Percentiles rank a stretch among this genome's conserved stretches.
Evolutionary conservation across 495 filamentous ascomycete genomes (phyloP).

Genomic region (Amorphotheca resinae): DNA sequence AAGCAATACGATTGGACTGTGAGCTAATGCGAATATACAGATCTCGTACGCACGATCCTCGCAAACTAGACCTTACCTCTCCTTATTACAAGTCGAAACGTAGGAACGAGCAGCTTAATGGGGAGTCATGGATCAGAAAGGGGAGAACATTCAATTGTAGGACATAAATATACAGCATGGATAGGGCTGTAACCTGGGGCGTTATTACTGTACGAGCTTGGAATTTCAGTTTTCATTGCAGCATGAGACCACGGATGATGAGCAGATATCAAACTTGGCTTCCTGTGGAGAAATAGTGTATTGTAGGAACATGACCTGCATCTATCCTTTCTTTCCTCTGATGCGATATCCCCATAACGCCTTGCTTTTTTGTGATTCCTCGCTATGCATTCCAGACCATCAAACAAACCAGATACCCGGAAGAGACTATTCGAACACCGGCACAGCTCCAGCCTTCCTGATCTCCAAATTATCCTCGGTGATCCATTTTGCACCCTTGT

Average conservation of each 20-base stretch:
- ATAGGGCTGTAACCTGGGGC: constrained; percentile 10
- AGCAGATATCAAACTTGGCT: background rate
- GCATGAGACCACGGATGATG: background rate
- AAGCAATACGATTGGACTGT: background rate
- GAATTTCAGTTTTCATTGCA: background rate
- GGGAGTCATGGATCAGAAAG: background rate
- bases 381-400: background rate
- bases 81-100: background rate
- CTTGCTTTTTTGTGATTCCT: constrained; percentile 1
- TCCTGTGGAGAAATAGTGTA: background rate
- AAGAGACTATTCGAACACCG: constrained; percentile 3
- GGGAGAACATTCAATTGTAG: constrained; percentile 12
- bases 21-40: too few species aligned
- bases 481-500: constrained; percentile 13
- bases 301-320: background rate
- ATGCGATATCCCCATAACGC: background rate
- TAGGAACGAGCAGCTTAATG: background rate
- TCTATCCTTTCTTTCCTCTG: background rate
- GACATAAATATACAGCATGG: constrained; percentile 16
- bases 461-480: constrained; percentile 10
- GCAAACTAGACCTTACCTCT: constrained; percentile 53
- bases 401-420: background rate
- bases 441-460: background rate
- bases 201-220: constrained; percentile 3
- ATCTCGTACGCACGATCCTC: constrained; percentile 87